A percentile compares a stretch with the other conserved stretches of the same genome.
Conservation (phyloP, 768 basidiomycete species). For the Auricularia auricula-judae region DNA sequence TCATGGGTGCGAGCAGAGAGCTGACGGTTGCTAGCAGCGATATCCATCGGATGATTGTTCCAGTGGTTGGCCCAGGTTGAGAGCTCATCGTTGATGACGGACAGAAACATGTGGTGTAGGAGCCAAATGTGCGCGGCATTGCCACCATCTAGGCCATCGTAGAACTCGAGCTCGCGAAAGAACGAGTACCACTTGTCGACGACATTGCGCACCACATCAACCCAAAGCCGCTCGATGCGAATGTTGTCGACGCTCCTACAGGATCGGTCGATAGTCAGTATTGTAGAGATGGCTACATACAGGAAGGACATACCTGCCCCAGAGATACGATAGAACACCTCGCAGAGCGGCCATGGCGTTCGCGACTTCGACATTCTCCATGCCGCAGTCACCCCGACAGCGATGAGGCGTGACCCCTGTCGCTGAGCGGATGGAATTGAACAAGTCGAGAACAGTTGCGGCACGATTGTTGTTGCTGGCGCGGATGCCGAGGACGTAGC, state of each 20-base stretch:
- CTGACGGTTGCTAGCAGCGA: too few relatives aligned
- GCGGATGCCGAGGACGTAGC: constrained; percentile 13
- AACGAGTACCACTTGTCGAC: constrained; percentile 33
- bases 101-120: constrained; percentile 27
- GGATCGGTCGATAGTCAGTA: too few relatives aligned
- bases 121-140: constrained; percentile 27
- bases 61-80: constrained; percentile 21
- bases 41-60: constrained; percentile 21
- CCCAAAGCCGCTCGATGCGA: constrained; percentile 29
- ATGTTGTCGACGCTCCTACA: constrained; percentile 30
- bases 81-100: constrained; percentile 20
- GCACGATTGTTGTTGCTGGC: constrained; percentile 20
- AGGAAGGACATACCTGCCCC: constrained; percentile 4
- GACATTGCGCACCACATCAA: constrained; percentile 24
- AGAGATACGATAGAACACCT: constrained; percentile 9
- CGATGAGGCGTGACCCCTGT: constrained; percentile 9
- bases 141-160: constrained; percentile 17
- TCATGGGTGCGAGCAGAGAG: too few relatives aligned
- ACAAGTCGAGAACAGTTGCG: constrained; percentile 7
- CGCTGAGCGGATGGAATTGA: background rate
- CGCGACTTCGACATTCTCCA: constrained; percentile 13
- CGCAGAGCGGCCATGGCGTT: constrained; percentile 6
- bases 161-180: constrained; percentile 34
- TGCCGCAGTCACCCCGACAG: constrained; percentile 12
- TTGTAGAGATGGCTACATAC: too few relatives aligned